Evolutionary conservation across 306 rosid genomes (phyloP), one percentile per base, ranked within the genome.

Genomic region (Cucumis sativus): DNA sequence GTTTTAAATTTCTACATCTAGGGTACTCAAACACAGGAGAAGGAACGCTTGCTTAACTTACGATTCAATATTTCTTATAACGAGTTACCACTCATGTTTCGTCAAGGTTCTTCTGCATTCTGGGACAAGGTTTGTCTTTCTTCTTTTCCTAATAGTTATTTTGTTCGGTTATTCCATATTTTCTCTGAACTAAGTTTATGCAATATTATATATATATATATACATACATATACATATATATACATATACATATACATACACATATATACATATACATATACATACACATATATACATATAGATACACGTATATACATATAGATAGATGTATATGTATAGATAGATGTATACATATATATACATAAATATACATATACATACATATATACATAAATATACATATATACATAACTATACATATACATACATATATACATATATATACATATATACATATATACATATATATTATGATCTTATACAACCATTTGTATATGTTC

Each of bases 1-100:
- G 12, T 68, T 30, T 30, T 28, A 18, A 63, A 62, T 45, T 41
- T 33, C 10, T 39, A 35, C 73, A 70, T 15, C 11, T 76, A 87
- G 89, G 98, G 98, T 74, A 89, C 88, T 77, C 97, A 89, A 75
- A 69, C 92, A 55, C 87, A 77, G 62, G 91, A 87, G 82, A 93
- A 85, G 83, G 81, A 85, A 35, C 87, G 79, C 76, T 61, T 87
- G 82, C 85, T 87, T 23, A 72, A 17, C 71, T 45, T 87, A 74
- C 90, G 90, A 77, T 84, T 93, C 82, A 86, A 85, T 72, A 84
- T 88, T 81, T 90, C 86, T 68, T 93, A 91, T 80, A 83, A 80
- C 66, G 55, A 79, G 28, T 85, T 91, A 80, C 96, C 89, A 12
- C 25, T 64, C 75, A 90, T 93, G 89, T 91, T 85, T 73, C 88